Conservation (phyloP, 2,329 filamentous ascomycete genomes). For the Helminthosporium solani region DNA sequence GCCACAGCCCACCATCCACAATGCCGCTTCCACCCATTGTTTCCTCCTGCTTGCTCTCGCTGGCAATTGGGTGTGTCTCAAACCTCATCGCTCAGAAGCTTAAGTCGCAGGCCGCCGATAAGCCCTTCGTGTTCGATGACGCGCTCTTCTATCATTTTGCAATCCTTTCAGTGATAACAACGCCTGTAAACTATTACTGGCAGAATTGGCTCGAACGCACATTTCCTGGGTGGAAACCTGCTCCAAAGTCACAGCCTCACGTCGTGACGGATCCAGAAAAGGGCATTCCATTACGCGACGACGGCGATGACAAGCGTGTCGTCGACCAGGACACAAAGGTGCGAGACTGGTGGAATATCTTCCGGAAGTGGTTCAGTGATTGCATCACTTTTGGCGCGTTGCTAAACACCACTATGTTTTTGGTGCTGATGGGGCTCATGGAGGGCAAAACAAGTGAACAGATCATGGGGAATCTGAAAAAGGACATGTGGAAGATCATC, state of each 20-base stretch:
- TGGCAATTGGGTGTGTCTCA: slow-evolving; percentile 40
- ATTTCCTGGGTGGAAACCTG: slow-evolving; percentile 62
- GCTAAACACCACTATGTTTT: slow-evolving; percentile 66
- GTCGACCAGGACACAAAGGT: slow-evolving; percentile 33
- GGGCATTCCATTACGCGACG: slow-evolving; percentile 25
- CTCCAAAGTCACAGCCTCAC: slow-evolving; percentile 16
- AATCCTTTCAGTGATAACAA: slow-evolving; percentile 68
- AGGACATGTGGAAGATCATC: slow-evolving; percentile 39
- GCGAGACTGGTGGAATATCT: slow-evolving; percentile 58
- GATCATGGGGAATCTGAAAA: slow-evolving; percentile 33
- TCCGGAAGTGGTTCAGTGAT: slow-evolving; percentile 66
- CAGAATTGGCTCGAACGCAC: slow-evolving; percentile 73
- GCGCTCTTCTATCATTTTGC: slow-evolving; percentile 42
- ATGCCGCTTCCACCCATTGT: slow-evolving; percentile 38
- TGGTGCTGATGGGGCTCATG: slow-evolving; percentile 59
- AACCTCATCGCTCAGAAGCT: slow-evolving; percentile 42
- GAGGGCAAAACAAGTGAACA: slow-evolving; percentile 37
- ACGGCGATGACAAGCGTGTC: slow-evolving; percentile 27
- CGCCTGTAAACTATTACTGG: slow-evolving; percentile 84
- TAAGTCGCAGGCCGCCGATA: slow-evolving; percentile 37
- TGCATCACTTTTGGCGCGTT: slow-evolving; percentile 64
- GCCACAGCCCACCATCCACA: not conserved
- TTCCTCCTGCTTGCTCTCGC: slow-evolving; percentile 36
- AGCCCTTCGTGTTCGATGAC: slow-evolving; percentile 41
- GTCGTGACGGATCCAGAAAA: slow-evolving; percentile 30